Conservation (phyloP, 371 early-diverging fungal species). For the Nematocida ausubeli region DNA sequence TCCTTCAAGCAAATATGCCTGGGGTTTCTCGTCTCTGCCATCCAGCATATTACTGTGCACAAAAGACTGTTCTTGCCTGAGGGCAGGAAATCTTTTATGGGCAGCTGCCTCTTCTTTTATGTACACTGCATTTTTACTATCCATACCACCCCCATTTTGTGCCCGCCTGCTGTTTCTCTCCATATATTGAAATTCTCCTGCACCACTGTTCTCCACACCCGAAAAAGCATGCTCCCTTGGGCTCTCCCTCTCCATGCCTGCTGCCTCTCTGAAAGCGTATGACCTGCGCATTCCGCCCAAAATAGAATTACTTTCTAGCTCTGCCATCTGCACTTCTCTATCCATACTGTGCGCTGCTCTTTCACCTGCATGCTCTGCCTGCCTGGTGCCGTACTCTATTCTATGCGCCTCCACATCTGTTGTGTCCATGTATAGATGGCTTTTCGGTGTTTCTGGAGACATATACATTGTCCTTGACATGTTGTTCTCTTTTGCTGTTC, state of each 20-base stretch:
- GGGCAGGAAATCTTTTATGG: background rate
- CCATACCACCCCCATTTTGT: background rate
- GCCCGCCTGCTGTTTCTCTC: background rate
- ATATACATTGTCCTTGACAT: background rate
- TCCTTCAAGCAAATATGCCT: background rate
- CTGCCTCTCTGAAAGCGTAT: background rate
- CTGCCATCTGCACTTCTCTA: background rate
- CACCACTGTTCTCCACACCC: background rate
- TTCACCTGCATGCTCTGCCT: background rate
- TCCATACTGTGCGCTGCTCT: background rate
- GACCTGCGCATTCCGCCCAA: background rate
- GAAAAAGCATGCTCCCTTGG: background rate
- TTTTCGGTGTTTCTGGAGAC: slow-evolving; percentile 1
- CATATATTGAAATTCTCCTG: no score
- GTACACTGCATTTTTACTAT: background rate
- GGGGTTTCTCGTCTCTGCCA: background rate
- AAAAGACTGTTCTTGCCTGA: no score
- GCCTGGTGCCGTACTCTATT: background rate
- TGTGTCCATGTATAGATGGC: slow-evolving; percentile 1
- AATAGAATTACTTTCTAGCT: background rate
- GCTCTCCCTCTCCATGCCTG: background rate
- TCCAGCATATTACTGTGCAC: no score
- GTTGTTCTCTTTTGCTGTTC: background rate
- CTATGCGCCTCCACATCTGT: background rate
- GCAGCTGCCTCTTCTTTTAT: background rate